Evolutionary conservation across 2,329 filamentous ascomycete species (phyloP).

Genomic region (Dothideomycetidae sp.): DNA sequence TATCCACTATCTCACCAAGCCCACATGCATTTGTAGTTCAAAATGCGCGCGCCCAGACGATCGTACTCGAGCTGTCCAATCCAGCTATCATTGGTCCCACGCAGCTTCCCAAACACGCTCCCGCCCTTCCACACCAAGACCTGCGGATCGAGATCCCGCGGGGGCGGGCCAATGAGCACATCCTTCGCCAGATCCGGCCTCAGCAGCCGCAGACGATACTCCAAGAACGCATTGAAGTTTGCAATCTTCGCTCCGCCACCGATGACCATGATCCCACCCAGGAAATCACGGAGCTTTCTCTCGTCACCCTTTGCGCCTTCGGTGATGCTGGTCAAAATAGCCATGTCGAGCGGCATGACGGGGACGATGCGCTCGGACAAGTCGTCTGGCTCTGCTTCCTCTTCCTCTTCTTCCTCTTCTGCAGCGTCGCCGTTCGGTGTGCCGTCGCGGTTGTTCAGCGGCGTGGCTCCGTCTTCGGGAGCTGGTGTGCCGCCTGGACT

Average conservation of each 20-base stretch:
- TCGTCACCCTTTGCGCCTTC: slow-evolving; percentile 81
- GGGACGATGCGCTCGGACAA: slow-evolving; percentile 57
- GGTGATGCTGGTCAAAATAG: slow-evolving; percentile 77
- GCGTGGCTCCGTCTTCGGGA: slow-evolving; percentile 57
- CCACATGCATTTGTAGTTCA: slow-evolving; percentile 70
- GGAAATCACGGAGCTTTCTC: slow-evolving; percentile 80
- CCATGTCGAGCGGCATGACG: slow-evolving; percentile 68
- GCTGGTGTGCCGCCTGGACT: slow-evolving; percentile 80
- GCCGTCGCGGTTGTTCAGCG: slow-evolving; percentile 31
- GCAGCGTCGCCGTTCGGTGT: slow-evolving; percentile 29
- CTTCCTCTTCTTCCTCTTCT: slow-evolving; percentile 36
- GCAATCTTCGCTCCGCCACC: slow-evolving; percentile 72
- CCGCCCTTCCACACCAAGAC: slow-evolving; percentile 98
- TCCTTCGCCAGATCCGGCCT: slow-evolving; percentile 49
- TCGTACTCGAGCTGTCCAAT: slow-evolving; percentile 80
- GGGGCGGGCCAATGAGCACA: slow-evolving; percentile 53
- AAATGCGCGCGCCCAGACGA: slow-evolving; percentile 60
- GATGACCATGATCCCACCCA: slow-evolving; percentile 80
- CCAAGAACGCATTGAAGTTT: slow-evolving; percentile 66
- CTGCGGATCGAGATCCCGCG: slow-evolving; percentile 87
- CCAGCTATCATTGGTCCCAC: slow-evolving; percentile 85
- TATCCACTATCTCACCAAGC: slow-evolving; percentile 30
- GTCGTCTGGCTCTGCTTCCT: slow-evolving; percentile 26
- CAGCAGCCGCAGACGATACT: slow-evolving; percentile 61
- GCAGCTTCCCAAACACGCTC: slow-evolving; percentile 84